Evolutionary conservation across 1,284 basidiomycete genomes (phyloP), one percentile per base, ranked within the genome.

Genomic region (Cutaneotrichosporon sp.): DNA sequence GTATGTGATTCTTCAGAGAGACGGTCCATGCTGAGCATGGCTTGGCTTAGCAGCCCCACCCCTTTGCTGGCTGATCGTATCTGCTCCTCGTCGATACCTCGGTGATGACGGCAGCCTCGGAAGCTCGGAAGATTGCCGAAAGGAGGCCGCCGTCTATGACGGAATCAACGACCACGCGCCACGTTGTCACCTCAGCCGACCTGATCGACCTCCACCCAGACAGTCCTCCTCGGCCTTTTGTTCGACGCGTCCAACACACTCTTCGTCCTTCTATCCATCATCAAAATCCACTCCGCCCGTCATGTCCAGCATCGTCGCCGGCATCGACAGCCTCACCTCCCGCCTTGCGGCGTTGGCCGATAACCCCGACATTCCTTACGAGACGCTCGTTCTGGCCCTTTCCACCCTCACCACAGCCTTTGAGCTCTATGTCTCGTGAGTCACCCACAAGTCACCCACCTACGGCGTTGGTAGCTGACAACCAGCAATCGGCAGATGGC

Each of bases 401-500:
- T 57, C 60, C n/a, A 64, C 57, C 52, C n/a, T 61, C 12, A 60
- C 67, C 46, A 67, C 68, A 2, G 58, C 46, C 10, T 70, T 71
- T 45, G 70, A 73, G 54, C 60, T 63, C 5, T 66, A 60, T 22
- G 53, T 73, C 24, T 50, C 57, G 71, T 71, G 53, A 55, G 68
- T 66, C 11, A 7, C 26, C 35, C 14, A 5, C 16, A 11, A 7
- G n/a, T 24, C 27, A 31, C 14, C 3, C 2, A 31, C 14, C n/a
- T 5, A 29, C 29, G 29, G 29, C 29, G 10, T 12, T 3, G 4
- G 19, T 1, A 10, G 37, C 27, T 31, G 26, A 47, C 50, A 19
- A 16, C 7, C 43, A 72, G 68, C 20, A 56, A 59, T 39, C 85
- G 90, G 11, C 93, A 97, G 74, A 87, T 90, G 66, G 86, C 86